Percentiles rank a stretch among this genome's conserved stretches.
phyloP scores from a whole-genome alignment of 2,329 filamentous ascomycete species.

The Fusarium nanum region DNA sequence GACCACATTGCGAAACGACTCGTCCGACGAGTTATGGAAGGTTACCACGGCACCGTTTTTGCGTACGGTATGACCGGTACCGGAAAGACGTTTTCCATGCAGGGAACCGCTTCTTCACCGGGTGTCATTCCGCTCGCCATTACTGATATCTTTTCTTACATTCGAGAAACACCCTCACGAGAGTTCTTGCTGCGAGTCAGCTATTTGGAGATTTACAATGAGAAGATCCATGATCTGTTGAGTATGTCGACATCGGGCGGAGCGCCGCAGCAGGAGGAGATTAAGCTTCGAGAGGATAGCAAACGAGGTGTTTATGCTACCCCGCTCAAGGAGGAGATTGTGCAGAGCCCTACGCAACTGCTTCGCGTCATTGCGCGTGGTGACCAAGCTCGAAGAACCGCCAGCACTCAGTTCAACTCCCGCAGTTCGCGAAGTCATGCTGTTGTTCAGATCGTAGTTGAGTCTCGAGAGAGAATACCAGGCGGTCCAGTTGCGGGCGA shows the following conservation, averaged over 20 bases:
- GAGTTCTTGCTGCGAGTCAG: slow-evolving; percentile 96
- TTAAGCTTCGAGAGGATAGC: slow-evolving; percentile 95
- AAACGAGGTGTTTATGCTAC: slow-evolving; percentile 97
- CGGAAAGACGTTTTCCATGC: slow-evolving; percentile 99
- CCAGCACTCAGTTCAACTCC: slow-evolving; percentile 96
- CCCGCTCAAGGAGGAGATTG: slow-evolving; percentile 96
- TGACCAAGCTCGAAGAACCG: slow-evolving; percentile 88
- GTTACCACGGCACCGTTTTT: slow-evolving; percentile 97
- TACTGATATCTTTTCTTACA: slow-evolving; percentile 99
- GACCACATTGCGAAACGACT: slow-evolving; percentile 93
- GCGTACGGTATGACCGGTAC: slow-evolving; percentile 99
- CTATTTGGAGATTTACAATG: slow-evolving; percentile 99
- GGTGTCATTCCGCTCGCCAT: slow-evolving; percentile 98
- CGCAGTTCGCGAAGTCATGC: slow-evolving; percentile 97
- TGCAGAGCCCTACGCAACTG: slow-evolving; percentile 95
- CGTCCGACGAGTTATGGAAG: slow-evolving; percentile 97
- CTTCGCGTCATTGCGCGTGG: slow-evolving; percentile 94
- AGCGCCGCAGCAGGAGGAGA: slow-evolving; percentile 81
- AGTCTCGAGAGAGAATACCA: slow-evolving; percentile 88
- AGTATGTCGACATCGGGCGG: slow-evolving; percentile 75
- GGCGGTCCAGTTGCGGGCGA: slow-evolving; percentile 54
- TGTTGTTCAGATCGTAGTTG: slow-evolving; percentile 98
- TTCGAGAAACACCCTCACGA: slow-evolving; percentile 92
- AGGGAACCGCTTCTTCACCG: slow-evolving; percentile 93
- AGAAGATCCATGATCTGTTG: slow-evolving; percentile 93